Conservation (phyloP, 2,329 filamentous ascomycete species). For the Calonectria pauciramosa region DNA sequence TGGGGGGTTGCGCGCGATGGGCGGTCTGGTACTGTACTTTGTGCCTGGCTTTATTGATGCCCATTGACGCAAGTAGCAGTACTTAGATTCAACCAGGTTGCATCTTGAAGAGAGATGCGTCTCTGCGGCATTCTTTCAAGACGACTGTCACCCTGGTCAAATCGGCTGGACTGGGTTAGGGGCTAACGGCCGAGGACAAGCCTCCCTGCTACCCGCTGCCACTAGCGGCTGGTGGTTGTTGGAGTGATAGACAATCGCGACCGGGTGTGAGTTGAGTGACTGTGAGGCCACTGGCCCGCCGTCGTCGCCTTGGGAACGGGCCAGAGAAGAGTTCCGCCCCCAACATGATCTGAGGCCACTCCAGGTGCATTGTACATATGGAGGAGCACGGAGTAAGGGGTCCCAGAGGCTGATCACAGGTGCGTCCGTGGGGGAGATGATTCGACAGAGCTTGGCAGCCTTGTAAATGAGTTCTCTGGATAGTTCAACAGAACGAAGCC, state of each 20-base stretch:
- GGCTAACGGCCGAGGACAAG: constrained; percentile 6
- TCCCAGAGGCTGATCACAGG: constrained; percentile 11
- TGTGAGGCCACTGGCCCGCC: not conserved
- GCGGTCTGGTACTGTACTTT: constrained; percentile 37
- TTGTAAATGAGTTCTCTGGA: constrained; percentile 14
- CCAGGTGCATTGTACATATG: not conserved
- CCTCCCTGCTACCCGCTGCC: constrained; percentile 21
- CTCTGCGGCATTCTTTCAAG: not conserved
- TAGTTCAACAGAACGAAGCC: constrained; percentile 3
- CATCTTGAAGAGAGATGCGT: not conserved
- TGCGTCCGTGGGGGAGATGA: constrained; percentile 21
- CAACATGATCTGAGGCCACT: constrained; percentile 21
- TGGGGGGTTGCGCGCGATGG: constrained; percentile 9
- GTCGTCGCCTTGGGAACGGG: constrained; percentile 15
- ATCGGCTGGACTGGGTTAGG: constrained; percentile 2
- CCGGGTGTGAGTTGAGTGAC: constrained; percentile 1
- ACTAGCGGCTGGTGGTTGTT: constrained; percentile 24
- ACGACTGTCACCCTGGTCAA: not conserved
- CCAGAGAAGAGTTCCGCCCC: not conserved
- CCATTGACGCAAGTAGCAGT: constrained; percentile 51
- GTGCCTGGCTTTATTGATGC: constrained; percentile 52
- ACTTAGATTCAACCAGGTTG: constrained; percentile 22
- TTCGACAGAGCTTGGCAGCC: constrained; percentile 6
- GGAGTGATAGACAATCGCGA: constrained; percentile 14
- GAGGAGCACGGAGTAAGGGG: constrained; percentile 1